Base-by-base conservation (phyloP, 352 stramenopile species). In the Phytopythium helicoides region DNA sequence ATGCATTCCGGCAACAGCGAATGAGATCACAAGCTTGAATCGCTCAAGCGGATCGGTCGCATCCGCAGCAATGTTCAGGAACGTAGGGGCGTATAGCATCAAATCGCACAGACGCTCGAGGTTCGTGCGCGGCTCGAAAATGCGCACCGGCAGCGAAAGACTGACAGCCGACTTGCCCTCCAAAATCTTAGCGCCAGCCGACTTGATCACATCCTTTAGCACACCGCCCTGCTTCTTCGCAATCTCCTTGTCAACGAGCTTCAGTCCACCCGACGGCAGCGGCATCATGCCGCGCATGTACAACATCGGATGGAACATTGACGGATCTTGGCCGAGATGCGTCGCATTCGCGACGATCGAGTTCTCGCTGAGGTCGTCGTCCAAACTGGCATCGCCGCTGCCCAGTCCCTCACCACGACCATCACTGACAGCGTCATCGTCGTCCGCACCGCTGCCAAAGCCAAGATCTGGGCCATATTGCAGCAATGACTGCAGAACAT, bases 141-240 rank as follows among this genome's bases (percentile, higher is more conserved):
- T 94, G 33, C 84, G 81, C 48, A 94, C 84, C 19, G 84, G 84
- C 15, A 94, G 67, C 52, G 84, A 94, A 21, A 94, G 71, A 74
- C 84, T 91, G 19, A 94, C 84, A 16, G 74, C 74, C 18, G 73
- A 84, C 55, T 87, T 87, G 55, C 76, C 76, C 37, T 86, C 73
- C 21, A 87, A 54, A 37, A 87, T 81, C 59, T 87, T 86, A 5
- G 76, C 71, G 51, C 76, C 76, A 12, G 72, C 70, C 25, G 73
- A 84, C 58, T 92, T 92, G 53, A 94, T 89, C 39, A 94, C 81
- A 41, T 94, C 84, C 66, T 92, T 92, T 16, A 94, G 63, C 55
- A 94, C 84, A 9, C 84, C 84, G 52, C 81, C 68, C 47, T 94
- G 84, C 60, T 94, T 94, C 61, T 92, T 94, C 3, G 80, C 81